Evolutionary conservation across 2,329 filamentous ascomycete genomes (phyloP), one percentile per base, ranked within the genome.

Genomic region (Calonectria leucothoes): DNA sequence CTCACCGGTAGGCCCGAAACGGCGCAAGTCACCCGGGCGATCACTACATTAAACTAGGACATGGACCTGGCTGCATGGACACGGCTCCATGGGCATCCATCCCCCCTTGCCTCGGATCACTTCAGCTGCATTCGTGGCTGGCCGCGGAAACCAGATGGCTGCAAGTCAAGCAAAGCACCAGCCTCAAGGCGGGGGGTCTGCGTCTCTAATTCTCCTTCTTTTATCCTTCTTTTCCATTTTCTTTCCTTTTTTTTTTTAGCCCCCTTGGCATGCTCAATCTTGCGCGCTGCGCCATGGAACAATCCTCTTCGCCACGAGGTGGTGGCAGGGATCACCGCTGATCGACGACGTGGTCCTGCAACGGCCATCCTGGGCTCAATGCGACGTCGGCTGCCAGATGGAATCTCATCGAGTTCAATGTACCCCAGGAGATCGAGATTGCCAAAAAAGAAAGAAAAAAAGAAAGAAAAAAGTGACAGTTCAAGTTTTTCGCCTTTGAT

Each of bases 401-500:
- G 64, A 45, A 64, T 64, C 59, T 48, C 25, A 64, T 64, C 59
- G 17, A n/a, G 59, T 64, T 64, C 59, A n/a, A 39, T 64, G 59
- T 42, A 64, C 59, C 65, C 65, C 65, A 57, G 48, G 33, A 29
- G 65, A 67, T 67, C 65, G 65, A 67, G 49, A 67, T 67, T 39
- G 48, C 33, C 33, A 66, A 33, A 55, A 55, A 67, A 55, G 49
- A 42, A 67, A 37, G 31, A 37, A 42, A 52, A 52, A 55, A 51
- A 31, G 17, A 33, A 42, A 25, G n/a, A 33, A 27, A 55, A 66
- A 52, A 29, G 12, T 33, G 49, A 52, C 12, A 52, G 49, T 27
- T 64, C 59, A 39, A 15, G 20, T 55, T 27, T 29, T 45, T n/a
- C 4, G 11, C 10, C 20, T 31, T 10, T 31, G n/a, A n/a, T 52